Evolutionary conservation across 2,329 filamentous ascomycete genomes (phyloP), one percentile per base, ranked within the genome.

Genomic region (Trichothecium sympodiale): DNA sequence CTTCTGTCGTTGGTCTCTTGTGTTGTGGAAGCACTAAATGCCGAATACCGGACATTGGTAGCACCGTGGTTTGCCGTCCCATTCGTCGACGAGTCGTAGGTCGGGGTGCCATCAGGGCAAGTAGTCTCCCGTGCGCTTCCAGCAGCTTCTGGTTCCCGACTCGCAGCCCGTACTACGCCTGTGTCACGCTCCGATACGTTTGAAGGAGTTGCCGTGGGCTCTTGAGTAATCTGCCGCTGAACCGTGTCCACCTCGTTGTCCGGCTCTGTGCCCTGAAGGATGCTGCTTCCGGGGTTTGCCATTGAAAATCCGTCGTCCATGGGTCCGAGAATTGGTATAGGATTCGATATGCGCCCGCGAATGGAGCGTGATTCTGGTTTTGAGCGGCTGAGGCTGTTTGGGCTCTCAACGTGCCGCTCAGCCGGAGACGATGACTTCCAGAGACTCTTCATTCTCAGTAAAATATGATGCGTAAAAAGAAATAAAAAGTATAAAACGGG

Each of bases 321-420:
- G 7, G 59, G 49, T 38, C 53, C 57, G 14, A 59, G 52, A 16
- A 79, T 68, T 2, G 73, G 73, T 33, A 79, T 78, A 12, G 76
- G 76, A 6, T 63, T 65, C 20, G 74, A 78, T 41, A 79, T 78
- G 44, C 67, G 71, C 41, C 73, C 74, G 28, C 74, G 68, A 41
- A 78, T 69, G 8, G 26, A 15, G 13, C 29, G 23, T 18, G 17
- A 17, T 16, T 38, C 37, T 25, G 67, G 66, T 44, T 62, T 59
- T 43, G 60, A 57, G 43, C 58, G 35, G 17, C 13, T 14, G 4
- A 18, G 34, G 15, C 34, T 36, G 8, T 14, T 13, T 30, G 31
- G 15, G 12, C 31, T 14, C 17, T 33, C 31, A 12, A 14, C 17
- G 14, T 17, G 8, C n/a, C 15, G 17, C 13, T 17, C 57, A 44